A percentile compares a stretch with the other conserved stretches of the same genome.
phyloP scores from a whole-genome alignment of 2,329 filamentous ascomycete genomes.

The Tolypocladium pustulatum region DNA sequence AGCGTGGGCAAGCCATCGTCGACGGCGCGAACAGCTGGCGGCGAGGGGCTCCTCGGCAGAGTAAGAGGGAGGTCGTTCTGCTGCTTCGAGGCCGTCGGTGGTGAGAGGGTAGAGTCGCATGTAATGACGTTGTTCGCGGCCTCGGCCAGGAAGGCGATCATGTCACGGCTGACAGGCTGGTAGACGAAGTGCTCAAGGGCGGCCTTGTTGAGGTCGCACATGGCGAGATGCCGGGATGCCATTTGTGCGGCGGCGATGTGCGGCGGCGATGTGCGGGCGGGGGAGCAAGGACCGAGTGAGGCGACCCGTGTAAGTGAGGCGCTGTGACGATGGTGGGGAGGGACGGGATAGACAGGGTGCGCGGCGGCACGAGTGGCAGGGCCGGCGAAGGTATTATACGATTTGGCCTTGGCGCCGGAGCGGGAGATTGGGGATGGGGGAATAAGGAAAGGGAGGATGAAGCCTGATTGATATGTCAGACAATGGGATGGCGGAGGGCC shows the following conservation, averaged over 20 bases:
- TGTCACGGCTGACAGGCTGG: constrained; percentile 60
- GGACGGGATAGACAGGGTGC: not conserved
- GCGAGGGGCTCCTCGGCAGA: constrained; percentile 39
- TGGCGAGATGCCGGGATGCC: constrained; percentile 36
- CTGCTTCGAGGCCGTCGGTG: constrained; percentile 24
- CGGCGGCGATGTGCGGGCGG: constrained; percentile 14
- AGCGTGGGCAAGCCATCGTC: constrained; percentile 61
- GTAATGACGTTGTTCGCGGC: constrained; percentile 71
- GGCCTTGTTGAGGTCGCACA: constrained; percentile 54
- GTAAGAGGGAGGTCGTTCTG: constrained; percentile 32
- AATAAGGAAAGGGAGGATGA: constrained; percentile 6
- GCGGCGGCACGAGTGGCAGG: not conserved
- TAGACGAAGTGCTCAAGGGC: constrained; percentile 76
- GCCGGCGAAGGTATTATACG: not conserved
- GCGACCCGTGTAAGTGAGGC: not conserved
- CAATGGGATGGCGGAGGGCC: constrained; percentile 7
- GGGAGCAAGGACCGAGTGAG: constrained; percentile 1
- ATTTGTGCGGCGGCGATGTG: constrained; percentile 23
- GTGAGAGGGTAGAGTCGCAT: constrained; percentile 56
- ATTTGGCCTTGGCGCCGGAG: not conserved
- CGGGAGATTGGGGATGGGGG: not conserved
- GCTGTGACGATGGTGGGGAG: constrained; percentile 8
- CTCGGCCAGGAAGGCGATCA: constrained; percentile 67
- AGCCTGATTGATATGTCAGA: constrained; percentile 6
- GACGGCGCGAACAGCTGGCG: constrained; percentile 33